phyloP scores from a whole-genome alignment of 176 grass and related monocot species.

The Aegilops tauschii region DNA sequence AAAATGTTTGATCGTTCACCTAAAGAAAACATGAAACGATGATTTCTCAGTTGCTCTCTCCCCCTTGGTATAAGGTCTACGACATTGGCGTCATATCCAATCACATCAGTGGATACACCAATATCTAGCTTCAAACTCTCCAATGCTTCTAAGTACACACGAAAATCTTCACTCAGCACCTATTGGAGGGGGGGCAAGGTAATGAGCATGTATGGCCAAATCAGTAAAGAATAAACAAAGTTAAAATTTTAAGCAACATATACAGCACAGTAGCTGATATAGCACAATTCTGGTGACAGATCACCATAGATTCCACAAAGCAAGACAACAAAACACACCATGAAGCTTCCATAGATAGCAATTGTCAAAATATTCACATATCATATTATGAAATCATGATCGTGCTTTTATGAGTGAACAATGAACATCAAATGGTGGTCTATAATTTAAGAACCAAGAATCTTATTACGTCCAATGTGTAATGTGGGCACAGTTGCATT shows the following conservation, averaged over 20 bases:
- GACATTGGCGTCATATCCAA: conserved; percentile 55
- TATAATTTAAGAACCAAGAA: background rate
- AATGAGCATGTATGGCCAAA: background rate
- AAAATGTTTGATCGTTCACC: conserved; percentile 84
- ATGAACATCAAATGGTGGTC: background rate
- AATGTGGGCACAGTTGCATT: background rate
- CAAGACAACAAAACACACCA: background rate
- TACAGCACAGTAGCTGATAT: too few species aligned
- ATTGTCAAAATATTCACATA: background rate
- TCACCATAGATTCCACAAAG: background rate
- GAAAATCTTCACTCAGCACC: conserved; percentile 69
- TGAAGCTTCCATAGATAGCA: background rate
- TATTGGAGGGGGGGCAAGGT: conserved; percentile 28
- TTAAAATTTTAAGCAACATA: background rate
- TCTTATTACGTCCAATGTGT: background rate
- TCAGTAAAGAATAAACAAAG: background rate
- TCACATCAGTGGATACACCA: conserved; percentile 53
- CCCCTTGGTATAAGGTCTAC: conserved; percentile 60
- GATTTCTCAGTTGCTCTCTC: conserved; percentile 57
- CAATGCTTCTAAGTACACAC: conserved; percentile 79
- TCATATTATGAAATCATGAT: conserved; percentile 8
- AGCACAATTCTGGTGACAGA: background rate
- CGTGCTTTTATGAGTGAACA: background rate
- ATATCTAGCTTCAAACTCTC: conserved; percentile 62
- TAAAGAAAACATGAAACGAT: conserved; percentile 78